Evolutionary conservation across 1,284 basidiomycete genomes (phyloP).

Genomic region (Xerocomus amazonicus): DNA sequence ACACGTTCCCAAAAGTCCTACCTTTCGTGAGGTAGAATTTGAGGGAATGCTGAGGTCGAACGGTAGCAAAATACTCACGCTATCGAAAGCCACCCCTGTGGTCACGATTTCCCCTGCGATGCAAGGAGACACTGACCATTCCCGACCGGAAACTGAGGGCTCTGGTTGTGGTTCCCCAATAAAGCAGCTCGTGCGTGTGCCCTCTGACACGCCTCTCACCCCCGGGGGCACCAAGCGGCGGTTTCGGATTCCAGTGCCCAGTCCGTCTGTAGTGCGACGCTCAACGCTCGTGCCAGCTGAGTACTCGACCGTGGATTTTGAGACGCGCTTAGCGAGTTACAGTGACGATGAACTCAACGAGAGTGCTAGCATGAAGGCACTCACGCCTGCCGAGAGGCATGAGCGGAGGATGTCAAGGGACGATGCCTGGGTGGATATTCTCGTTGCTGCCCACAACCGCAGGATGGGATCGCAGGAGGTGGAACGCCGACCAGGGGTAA

Average conservation of each 20-base stretch:
- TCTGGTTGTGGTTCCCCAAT: conserved; percentile 17
- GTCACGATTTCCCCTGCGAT: conserved; percentile 22
- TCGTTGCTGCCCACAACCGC: conserved; percentile 64
- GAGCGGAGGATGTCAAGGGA: conserved; percentile 55
- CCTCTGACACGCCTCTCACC: conserved; percentile 31
- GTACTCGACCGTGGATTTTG: conserved; percentile 73
- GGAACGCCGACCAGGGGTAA: conserved; percentile 36
- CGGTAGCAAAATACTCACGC: conserved; percentile 59
- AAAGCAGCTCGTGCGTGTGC: conserved; percentile 25
- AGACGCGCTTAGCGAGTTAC: conserved; percentile 64
- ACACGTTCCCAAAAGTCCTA: conserved; percentile 59
- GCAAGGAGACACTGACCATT: conserved; percentile 20
- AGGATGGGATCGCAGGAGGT: conserved; percentile 61
- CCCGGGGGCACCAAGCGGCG: conserved; percentile 38
- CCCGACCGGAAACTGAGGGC: conserved; percentile 25
- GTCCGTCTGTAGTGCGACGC: conserved; percentile 44
- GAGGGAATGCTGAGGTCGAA: conserved; percentile 66
- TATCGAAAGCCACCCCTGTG: conserved; percentile 34
- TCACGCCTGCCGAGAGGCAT: conserved; percentile 41
- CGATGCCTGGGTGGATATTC: conserved; percentile 81
- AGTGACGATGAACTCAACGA: conserved; percentile 55
- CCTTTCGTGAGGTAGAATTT: conserved; percentile 71
- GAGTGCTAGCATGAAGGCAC: conserved; percentile 24
- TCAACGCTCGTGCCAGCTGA: conserved; percentile 57
- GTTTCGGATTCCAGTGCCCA: conserved; percentile 56